Percentiles rank a stretch among this genome's conserved stretches.
phyloP scores from a whole-genome alignment of 2,329 filamentous ascomycete species.

The Colletotrichum somersetense region DNA sequence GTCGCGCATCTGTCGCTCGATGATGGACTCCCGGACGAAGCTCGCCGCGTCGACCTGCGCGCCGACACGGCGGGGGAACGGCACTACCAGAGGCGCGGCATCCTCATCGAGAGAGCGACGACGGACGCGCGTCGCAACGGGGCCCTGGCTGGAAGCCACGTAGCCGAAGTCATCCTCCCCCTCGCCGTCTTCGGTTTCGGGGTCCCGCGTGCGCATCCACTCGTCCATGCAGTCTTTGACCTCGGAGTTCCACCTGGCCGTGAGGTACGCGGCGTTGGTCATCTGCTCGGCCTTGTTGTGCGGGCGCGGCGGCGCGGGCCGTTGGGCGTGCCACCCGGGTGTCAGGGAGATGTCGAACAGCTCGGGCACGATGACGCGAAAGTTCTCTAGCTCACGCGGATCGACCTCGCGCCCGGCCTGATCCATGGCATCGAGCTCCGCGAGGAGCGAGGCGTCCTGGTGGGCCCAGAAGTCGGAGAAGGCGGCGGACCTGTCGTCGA shows the following conservation, averaged over 20 bases:
- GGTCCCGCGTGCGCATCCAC: slow-evolving; percentile 57
- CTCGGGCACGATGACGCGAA: slow-evolving; percentile 64
- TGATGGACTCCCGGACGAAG: slow-evolving; percentile 59
- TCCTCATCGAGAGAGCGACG: not conserved
- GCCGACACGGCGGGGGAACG: slow-evolving; percentile 56
- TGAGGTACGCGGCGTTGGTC: slow-evolving; percentile 66
- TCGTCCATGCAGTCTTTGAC: slow-evolving; percentile 55
- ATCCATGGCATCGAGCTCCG: slow-evolving; percentile 26
- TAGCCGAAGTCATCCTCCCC: slow-evolving; percentile 28
- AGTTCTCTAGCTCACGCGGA: slow-evolving; percentile 53
- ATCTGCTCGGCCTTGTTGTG: slow-evolving; percentile 65
- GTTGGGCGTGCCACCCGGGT: slow-evolving; percentile 63
- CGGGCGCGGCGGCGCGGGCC: slow-evolving; percentile 57
- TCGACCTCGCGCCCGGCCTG: slow-evolving; percentile 25
- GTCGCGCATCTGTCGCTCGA: slow-evolving; percentile 61
- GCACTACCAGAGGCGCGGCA: slow-evolving; percentile 48
- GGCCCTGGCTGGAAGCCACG: not conserved
- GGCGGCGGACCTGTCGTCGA: slow-evolving; percentile 57
- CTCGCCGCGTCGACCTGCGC: slow-evolving; percentile 56
- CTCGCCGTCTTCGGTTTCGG: slow-evolving; percentile 28
- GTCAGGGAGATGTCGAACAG: slow-evolving; percentile 67
- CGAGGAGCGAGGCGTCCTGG: slow-evolving; percentile 43
- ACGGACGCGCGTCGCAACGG: not conserved
- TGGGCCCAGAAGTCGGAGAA: slow-evolving; percentile 59
- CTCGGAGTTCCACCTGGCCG: slow-evolving; percentile 62